Percentiles rank a stretch among this genome's conserved stretches.
Conservation (phyloP, 208 protist species). For the Trichomonas tenax region DNA sequence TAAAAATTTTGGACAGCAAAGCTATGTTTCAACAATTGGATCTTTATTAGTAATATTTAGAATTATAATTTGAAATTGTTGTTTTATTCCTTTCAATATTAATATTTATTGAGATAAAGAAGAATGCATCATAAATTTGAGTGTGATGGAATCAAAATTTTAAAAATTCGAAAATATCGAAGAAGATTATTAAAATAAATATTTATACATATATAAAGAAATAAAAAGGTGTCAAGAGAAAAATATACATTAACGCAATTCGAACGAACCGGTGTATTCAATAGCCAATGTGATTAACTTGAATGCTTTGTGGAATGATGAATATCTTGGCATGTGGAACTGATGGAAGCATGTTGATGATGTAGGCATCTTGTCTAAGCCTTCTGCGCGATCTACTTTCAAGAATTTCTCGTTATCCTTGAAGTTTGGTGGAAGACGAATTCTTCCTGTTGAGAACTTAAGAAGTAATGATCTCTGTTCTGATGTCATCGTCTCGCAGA, state of each 20-base stretch:
- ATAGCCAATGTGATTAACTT: not conserved
- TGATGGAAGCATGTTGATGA: slow-evolving; percentile 10
- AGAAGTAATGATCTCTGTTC: not conserved
- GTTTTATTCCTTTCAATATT: too few species aligned
- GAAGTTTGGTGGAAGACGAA: not conserved
- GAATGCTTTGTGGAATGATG: not conserved
- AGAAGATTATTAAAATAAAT: too few species aligned
- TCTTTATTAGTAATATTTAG: too few species aligned
- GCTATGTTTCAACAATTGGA: too few species aligned
- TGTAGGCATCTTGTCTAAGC: not conserved
- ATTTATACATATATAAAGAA: too few species aligned
- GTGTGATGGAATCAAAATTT: too few species aligned
- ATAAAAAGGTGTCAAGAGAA: too few species aligned
- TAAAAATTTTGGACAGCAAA: too few species aligned
- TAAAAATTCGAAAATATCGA: too few species aligned
- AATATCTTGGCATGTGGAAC: not conserved
- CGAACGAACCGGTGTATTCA: not conserved
- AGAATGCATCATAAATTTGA: too few species aligned
- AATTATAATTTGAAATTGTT: too few species aligned
- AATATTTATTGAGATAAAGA: too few species aligned
- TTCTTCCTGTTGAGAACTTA: not conserved
- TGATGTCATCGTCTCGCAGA: not conserved
- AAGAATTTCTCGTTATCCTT: not conserved
- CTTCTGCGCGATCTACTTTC: not conserved
- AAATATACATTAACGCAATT: not conserved